A percentile compares a stretch with the other conserved stretches of the same genome.
Evolutionary conservation across 345 rosid genomes (phyloP).

Genomic region (Syzygium aqueum): DNA sequence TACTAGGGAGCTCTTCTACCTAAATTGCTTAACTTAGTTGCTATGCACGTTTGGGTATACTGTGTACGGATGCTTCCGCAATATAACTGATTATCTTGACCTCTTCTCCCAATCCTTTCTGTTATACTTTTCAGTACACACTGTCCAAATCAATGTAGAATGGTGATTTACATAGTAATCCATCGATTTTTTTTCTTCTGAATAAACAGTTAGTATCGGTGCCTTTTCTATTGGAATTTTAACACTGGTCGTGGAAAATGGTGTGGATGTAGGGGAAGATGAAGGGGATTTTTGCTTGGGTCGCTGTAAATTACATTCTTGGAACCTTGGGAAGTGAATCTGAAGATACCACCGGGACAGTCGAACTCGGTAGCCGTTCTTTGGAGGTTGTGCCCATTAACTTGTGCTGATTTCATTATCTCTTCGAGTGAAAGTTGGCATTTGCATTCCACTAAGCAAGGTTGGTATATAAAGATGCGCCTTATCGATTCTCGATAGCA

Average conservation of each 20-base stretch:
- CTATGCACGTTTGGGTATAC: neutral
- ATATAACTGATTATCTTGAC: neutral
- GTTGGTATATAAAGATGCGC: neutral
- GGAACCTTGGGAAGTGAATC: constrained; percentile 36
- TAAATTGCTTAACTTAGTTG: neutral
- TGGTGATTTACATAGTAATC: neutral
- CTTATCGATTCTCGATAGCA: neutral
- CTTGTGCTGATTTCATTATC: neutral
- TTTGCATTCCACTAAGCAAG: neutral
- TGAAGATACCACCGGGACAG: constrained; percentile 23
- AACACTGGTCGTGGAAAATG: neutral
- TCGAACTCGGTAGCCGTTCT: constrained; percentile 35
- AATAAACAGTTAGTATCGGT: neutral
- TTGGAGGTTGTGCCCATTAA: constrained; percentile 26
- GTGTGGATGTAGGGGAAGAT: constrained; percentile 21
- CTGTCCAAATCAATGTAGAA: neutral
- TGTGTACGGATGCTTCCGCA: neutral
- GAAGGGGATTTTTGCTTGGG: constrained; percentile 31
- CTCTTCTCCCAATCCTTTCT: neutral
- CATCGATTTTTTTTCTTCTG: neutral
- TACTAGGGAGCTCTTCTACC: neutral
- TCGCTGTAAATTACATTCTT: constrained; percentile 35
- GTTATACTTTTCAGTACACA: neutral
- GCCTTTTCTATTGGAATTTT: neutral
- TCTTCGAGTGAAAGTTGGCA: neutral